These are phyloP conservation scores for Colletotrichum orchidophilum DNA, from an alignment of 2,329 filamentous ascomycete species.

Conservation along the genomic window DNA sequence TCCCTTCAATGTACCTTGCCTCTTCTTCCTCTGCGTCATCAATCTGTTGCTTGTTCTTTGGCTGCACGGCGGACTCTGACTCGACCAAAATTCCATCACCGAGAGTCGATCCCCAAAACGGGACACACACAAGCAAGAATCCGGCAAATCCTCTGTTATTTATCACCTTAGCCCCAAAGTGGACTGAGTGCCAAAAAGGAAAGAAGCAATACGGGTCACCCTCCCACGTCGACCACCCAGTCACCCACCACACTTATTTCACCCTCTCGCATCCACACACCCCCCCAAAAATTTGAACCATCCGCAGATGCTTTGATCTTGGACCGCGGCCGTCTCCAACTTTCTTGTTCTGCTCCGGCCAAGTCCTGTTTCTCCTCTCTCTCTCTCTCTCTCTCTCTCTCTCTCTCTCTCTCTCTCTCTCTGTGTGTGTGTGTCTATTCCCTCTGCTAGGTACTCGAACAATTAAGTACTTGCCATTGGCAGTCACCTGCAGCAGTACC, in stretches of 20 bases:
- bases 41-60: neutral
- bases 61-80: slow-evolving; percentile 8
- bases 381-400: no score
- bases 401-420: no score
- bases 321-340: slow-evolving; percentile 26
- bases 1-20: slow-evolving; percentile 32
- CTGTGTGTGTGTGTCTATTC: no score
- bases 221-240: slow-evolving; percentile 12
- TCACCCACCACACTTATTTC: neutral
- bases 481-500: neutral
- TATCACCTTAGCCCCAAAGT: slow-evolving; percentile 23
- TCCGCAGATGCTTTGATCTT: slow-evolving; percentile 31
- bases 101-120: slow-evolving; percentile 28
- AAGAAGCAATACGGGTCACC: slow-evolving; percentile 20
- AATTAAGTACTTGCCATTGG: neutral
- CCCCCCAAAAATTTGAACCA: slow-evolving; percentile 19
- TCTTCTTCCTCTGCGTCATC: slow-evolving; percentile 20
- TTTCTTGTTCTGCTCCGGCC: slow-evolving; percentile 29
- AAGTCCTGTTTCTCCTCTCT: neutral
- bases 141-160: slow-evolving; percentile 22
- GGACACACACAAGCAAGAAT: neutral
- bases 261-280: neutral
- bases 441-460: neutral
- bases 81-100: slow-evolving; percentile 31
- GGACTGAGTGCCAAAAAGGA: slow-evolving; percentile 6